Evolutionary conservation across 306 rosid species (phyloP).

Genomic region (Luffa aegyptiaca): DNA sequence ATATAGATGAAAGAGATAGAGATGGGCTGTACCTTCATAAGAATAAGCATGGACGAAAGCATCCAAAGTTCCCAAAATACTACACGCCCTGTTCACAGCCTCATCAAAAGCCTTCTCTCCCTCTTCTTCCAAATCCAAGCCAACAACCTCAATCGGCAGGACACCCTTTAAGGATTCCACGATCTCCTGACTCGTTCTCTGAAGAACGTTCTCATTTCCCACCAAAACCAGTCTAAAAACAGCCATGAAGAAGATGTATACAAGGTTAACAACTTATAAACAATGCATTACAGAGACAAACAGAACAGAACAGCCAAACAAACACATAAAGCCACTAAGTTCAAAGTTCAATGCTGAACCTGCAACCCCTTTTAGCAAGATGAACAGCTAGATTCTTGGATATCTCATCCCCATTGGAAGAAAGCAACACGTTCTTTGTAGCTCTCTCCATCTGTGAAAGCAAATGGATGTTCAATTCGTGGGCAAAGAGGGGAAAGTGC

Average conservation of each 20-base stretch:
- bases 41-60: constrained; percentile 63
- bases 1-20: not conserved
- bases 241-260: not conserved
- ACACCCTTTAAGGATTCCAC: constrained; percentile 20
- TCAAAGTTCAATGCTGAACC: constrained; percentile 21
- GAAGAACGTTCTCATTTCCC: constrained; percentile 44
- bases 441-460: constrained; percentile 11
- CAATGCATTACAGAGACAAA: not conserved
- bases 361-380: constrained; percentile 72
- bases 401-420: constrained; percentile 59
- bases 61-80: constrained; percentile 47
- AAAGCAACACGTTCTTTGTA: constrained; percentile 47
- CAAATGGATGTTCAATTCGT: not conserved
- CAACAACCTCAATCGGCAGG: constrained; percentile 38
- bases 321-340: not conserved
- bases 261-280: not conserved
- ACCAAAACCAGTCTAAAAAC: constrained; percentile 54
- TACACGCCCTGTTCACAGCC: constrained; percentile 54
- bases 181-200: constrained; percentile 20
- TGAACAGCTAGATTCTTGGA: constrained; percentile 49
- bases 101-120: constrained; percentile 32
- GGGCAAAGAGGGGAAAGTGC: not conserved
- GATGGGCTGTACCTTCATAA: constrained; percentile 44
- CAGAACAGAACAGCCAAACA: not conserved
- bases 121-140: constrained; percentile 49